Conservation (phyloP, 345 rosid species). For the Orychophragmus violaceus region DNA sequence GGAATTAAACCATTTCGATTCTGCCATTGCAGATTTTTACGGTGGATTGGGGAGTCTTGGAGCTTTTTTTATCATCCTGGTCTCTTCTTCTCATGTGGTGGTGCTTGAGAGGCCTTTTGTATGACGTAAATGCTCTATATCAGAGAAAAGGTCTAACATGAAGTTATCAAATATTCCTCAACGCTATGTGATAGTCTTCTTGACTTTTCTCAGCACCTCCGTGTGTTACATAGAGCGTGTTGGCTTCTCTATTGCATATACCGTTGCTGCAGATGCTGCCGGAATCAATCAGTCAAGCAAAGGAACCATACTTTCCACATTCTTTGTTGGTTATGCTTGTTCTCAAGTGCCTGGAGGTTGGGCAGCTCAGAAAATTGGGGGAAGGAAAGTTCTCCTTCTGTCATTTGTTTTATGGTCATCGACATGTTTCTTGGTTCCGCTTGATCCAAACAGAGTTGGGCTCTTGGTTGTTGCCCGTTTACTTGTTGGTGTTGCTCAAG, state of each 20-base stretch:
- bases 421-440: constrained; percentile 74
- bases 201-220: constrained; percentile 77
- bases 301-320: constrained; percentile 80
- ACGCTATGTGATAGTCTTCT: constrained; percentile 72
- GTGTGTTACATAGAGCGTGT: constrained; percentile 96
- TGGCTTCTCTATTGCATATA: constrained; percentile 93
- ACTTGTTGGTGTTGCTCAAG: constrained; percentile 97
- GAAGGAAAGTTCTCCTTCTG: constrained; percentile 77
- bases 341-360: constrained; percentile 98
- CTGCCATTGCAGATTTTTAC: neutral
- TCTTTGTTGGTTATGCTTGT: constrained; percentile 87
- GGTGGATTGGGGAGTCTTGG: neutral
- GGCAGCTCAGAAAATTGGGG: constrained; percentile 94
- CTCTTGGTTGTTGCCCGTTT: constrained; percentile 70
- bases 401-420: constrained; percentile 91
- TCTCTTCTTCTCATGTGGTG: constrained; percentile 19
- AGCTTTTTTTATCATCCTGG: neutral
- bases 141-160: constrained; percentile 38
- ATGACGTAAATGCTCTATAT: constrained; percentile 1
- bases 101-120: constrained; percentile 21
- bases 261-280: constrained; percentile 85
- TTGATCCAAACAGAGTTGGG: constrained; percentile 70
- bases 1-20: neutral
- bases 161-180: constrained; percentile 55
- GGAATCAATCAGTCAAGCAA: constrained; percentile 87